Percentiles rank a stretch among this genome's conserved stretches.
Conservation (phyloP, 805 yeast genomes). For the Kurtzmaniella cleridarum region DNA sequence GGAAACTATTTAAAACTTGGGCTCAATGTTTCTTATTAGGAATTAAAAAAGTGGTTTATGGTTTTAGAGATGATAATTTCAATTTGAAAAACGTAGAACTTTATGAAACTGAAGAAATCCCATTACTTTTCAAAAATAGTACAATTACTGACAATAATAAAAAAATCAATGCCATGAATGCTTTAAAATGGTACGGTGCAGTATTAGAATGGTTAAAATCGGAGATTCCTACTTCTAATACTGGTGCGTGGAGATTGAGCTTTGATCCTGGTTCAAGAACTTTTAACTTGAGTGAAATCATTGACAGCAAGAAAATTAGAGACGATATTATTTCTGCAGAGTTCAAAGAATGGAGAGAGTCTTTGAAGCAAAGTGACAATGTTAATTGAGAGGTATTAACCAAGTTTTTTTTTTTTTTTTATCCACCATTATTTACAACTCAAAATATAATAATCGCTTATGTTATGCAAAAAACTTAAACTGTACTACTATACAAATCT, state of each 20-base stretch:
- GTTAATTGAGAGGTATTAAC: too few species aligned
- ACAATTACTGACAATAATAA: slow-evolving; percentile 27
- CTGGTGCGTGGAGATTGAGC: slow-evolving; percentile 47
- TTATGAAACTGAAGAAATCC: slow-evolving; percentile 72
- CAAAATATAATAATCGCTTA: too few species aligned
- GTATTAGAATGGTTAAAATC: slow-evolving; percentile 70
- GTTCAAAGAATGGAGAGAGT: slow-evolving; percentile 29
- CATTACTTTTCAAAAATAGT: slow-evolving; percentile 55
- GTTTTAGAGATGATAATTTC: slow-evolving; percentile 74
- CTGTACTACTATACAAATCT: too few species aligned
- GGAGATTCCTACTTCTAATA: slow-evolving; percentile 44
- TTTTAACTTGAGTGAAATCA: slow-evolving; percentile 46
- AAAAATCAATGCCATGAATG: slow-evolving; percentile 67
- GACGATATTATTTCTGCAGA: slow-evolving; percentile 44
- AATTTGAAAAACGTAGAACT: slow-evolving; percentile 67
- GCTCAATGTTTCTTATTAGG: slow-evolving; percentile 90
- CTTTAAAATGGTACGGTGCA: slow-evolving; percentile 83
- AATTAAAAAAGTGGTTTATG: slow-evolving; percentile 73
- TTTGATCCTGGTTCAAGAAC: slow-evolving; percentile 53
- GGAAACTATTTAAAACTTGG: slow-evolving; percentile 79
- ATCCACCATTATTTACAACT: too few species aligned
- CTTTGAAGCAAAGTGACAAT: too few species aligned
- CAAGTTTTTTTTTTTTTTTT: too few species aligned
- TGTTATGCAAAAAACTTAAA: too few species aligned
- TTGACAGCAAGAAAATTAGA: slow-evolving; percentile 35